Evolutionary conservation across 169 alveolate species (phyloP).

Genomic region (Pseudocohnilembus persalinus): DNA sequence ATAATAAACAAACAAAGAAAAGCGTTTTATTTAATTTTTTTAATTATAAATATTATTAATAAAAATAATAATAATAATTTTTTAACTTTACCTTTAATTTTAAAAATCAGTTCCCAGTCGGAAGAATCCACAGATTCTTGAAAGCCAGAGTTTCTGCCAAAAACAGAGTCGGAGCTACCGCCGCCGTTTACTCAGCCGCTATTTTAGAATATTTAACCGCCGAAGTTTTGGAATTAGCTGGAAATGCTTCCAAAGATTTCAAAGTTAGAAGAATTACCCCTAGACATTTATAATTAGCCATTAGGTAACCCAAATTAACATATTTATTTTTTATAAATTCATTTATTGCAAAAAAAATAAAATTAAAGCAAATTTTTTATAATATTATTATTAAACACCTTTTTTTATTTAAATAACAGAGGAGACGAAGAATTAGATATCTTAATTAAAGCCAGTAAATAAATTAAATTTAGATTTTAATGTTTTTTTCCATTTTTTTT

Average conservation of each 20-base stretch:
- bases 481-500: too few relatives aligned
- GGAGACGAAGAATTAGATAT: conserved; percentile 89
- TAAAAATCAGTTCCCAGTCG: conserved; percentile 96
- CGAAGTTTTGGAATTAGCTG: conserved; percentile 99
- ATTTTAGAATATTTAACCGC: conserved; percentile 99
- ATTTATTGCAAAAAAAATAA: too few relatives aligned
- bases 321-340: too few relatives aligned
- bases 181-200: conserved; percentile 99
- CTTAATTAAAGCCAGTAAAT: conserved; percentile 73
- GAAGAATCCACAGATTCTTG: conserved; percentile 98
- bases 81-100: too few relatives aligned
- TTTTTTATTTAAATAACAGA: conserved; percentile 49
- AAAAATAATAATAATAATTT: too few relatives aligned
- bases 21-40: too few relatives aligned
- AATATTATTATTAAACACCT: background rate
- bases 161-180: conserved; percentile 99
- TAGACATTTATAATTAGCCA: conserved; percentile 85
- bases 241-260: conserved; percentile 98
- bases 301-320: conserved; percentile 9
- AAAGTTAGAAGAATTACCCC: conserved; percentile 89
- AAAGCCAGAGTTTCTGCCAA: conserved; percentile 96
- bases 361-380: background rate
- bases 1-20: too few relatives aligned
- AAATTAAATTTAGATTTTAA: background rate
- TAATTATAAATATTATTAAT: too few relatives aligned